These are phyloP conservation scores for Termitomyces sp. DNA, from an alignment of 768 basidiomycete genomes.

Conservation along the genomic window DNA sequence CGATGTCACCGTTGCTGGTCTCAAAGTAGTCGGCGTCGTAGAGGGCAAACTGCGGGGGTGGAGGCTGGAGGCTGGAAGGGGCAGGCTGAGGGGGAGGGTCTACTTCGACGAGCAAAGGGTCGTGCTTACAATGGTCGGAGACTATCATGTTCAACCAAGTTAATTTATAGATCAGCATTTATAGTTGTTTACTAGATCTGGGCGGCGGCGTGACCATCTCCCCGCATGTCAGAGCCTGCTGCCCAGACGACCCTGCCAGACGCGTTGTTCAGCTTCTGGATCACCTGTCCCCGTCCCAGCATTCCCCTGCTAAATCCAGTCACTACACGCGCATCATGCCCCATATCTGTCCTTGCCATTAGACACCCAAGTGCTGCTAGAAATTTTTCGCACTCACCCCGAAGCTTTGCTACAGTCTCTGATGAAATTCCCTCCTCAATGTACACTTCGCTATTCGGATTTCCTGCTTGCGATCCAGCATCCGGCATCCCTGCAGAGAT, in stretches of 20 bases:
- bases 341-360: slow-evolving; percentile 61
- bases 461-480: slow-evolving; percentile 49
- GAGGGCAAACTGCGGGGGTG: slow-evolving; percentile 58
- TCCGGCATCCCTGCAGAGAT: slow-evolving; percentile 84
- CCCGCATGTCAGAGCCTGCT: slow-evolving; percentile 87
- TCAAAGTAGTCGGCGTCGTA: slow-evolving; percentile 63
- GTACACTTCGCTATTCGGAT: slow-evolving; percentile 81
- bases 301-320: slow-evolving; percentile 57
- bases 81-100: slow-evolving; percentile 6
- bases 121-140: not conserved
- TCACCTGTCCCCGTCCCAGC: slow-evolving; percentile 87
- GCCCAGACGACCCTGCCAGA: slow-evolving; percentile 86
- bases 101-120: not conserved
- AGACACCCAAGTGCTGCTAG: not conserved
- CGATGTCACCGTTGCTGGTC: slow-evolving; percentile 41
- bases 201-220: slow-evolving; percentile 82
- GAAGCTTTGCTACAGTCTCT: slow-evolving; percentile 61
- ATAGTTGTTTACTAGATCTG: slow-evolving; percentile 55
- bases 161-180: slow-evolving; percentile 4
- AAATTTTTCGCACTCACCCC: slow-evolving; percentile 39
- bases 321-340: slow-evolving; percentile 72
- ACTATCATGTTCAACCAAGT: slow-evolving; percentile 7
- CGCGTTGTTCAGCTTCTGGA: slow-evolving; percentile 69
- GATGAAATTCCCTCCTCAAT: slow-evolving; percentile 79
- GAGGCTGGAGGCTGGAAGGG: not conserved